These are phyloP conservation scores for Thermochaetoides thermophila DNA, from an alignment of 495 filamentous ascomycete genomes.

Conservation along the genomic window DNA sequence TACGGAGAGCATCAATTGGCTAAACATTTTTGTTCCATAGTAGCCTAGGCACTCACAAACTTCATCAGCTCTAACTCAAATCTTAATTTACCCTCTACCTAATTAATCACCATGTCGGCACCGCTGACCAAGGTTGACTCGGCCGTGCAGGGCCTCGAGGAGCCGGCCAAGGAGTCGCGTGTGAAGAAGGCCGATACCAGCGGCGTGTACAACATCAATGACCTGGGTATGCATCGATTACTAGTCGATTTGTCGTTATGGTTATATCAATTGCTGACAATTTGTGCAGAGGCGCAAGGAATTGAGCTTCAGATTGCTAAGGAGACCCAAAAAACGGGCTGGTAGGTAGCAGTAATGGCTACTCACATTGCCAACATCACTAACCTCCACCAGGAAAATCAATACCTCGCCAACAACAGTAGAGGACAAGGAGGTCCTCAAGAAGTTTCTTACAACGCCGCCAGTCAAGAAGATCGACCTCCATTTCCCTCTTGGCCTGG, in stretches of 20 bases:
- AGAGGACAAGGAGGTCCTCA: slow-evolving; percentile 67
- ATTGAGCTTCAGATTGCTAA: slow-evolving; percentile 65
- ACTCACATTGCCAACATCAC: too few species aligned
- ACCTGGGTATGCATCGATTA: slow-evolving; percentile 61
- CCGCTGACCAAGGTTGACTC: slow-evolving; percentile 76
- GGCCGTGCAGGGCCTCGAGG: slow-evolving; percentile 62
- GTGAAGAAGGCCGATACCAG: slow-evolving; percentile 55
- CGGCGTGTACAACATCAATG: slow-evolving; percentile 68
- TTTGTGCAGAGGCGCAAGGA: slow-evolving; percentile 48
- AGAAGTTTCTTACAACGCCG: slow-evolving; percentile 62
- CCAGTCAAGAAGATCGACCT: slow-evolving; percentile 88
- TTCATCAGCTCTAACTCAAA: slow-evolving; percentile 2
- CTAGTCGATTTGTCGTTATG: too few species aligned
- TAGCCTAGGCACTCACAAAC: slow-evolving; percentile 1
- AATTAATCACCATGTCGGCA: slow-evolving; percentile 42
- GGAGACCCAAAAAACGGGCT: slow-evolving; percentile 80
- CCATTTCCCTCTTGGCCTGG: slow-evolving; percentile 71
- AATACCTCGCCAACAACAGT: slow-evolving; percentile 66
- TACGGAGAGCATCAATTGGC: too few species aligned
- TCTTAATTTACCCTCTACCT: too few species aligned
- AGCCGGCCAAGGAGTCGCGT: slow-evolving; percentile 34
- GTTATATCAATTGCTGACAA: slow-evolving; percentile 5
- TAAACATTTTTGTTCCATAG: too few species aligned
- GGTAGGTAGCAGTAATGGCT: slow-evolving; percentile 59
- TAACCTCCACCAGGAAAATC: slow-evolving; percentile 61